phyloP scores from a whole-genome alignment of 1,284 basidiomycete genomes.

The Rhodotorula mucilaginosa region DNA sequence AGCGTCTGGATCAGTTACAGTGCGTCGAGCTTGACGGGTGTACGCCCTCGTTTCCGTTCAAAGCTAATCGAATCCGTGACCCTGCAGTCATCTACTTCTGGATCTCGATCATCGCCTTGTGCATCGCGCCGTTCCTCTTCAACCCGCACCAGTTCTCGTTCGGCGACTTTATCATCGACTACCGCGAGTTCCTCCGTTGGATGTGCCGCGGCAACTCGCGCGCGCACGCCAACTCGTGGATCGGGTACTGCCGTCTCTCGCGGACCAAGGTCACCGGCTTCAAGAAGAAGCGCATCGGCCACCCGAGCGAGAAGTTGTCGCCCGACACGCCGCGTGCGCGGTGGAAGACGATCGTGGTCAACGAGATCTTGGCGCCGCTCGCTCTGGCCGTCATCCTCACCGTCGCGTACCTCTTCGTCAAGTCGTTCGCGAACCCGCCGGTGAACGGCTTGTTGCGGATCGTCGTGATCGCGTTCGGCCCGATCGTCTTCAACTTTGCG shows the following conservation, averaged over 20 bases:
- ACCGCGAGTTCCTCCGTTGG: conserved; percentile 93
- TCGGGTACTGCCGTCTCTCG: conserved; percentile 90
- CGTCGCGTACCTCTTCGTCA: conserved; percentile 75
- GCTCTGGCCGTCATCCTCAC: conserved; percentile 78
- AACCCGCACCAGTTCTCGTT: conserved; percentile 96
- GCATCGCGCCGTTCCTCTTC: conserved; percentile 90
- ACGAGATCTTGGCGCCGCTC: conserved; percentile 81
- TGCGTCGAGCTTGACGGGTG: neutral
- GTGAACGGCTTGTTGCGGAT: conserved; percentile 81
- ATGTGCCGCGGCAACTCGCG: conserved; percentile 95
- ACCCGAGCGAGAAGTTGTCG: conserved; percentile 90
- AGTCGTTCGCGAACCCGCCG: conserved; percentile 53
- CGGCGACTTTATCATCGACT: conserved; percentile 92
- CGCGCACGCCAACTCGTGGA: conserved; percentile 96
- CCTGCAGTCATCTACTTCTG: conserved; percentile 82
- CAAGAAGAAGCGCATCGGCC: conserved; percentile 92
- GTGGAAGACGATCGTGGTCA: conserved; percentile 81
- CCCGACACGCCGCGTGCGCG: conserved; percentile 82
- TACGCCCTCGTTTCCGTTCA: neutral
- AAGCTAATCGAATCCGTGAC: neutral
- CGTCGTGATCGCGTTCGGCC: conserved; percentile 87
- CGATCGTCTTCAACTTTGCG: conserved; percentile 92
- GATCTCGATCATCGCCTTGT: conserved; percentile 66
- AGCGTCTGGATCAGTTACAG: conserved; percentile 78
- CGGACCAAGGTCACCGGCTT: conserved; percentile 94